Evolutionary conservation across 2,329 filamentous ascomycete species (phyloP).

Genomic region (Venturia oleaginea): DNA sequence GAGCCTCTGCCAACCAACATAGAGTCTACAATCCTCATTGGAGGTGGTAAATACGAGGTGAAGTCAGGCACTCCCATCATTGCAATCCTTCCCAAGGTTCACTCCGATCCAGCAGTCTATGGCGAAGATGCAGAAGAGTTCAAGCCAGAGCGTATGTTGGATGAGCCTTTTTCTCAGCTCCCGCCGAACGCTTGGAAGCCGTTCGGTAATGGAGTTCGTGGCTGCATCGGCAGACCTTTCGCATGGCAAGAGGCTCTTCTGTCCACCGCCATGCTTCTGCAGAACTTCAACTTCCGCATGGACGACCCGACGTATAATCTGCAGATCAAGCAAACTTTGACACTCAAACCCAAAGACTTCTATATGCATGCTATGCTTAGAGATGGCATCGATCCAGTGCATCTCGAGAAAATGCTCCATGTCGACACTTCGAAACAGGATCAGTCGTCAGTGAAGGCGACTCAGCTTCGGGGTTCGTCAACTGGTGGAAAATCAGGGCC

Average conservation of each 20-base stretch:
- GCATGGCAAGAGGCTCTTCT: slow-evolving; percentile 47
- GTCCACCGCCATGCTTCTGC: slow-evolving; percentile 34
- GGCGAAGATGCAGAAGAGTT: slow-evolving; percentile 38
- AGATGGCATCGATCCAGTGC: slow-evolving; percentile 24
- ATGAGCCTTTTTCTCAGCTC: slow-evolving; percentile 31
- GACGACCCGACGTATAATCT: slow-evolving; percentile 36
- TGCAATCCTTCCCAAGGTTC: slow-evolving; percentile 26
- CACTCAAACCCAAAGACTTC: slow-evolving; percentile 36
- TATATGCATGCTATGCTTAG: slow-evolving; percentile 29
- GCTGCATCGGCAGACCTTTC: slow-evolving; percentile 46
- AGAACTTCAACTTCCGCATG: slow-evolving; percentile 36
- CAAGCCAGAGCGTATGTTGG: slow-evolving; percentile 39
- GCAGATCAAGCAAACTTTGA: slow-evolving; percentile 35
- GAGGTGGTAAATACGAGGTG: slow-evolving; percentile 32
- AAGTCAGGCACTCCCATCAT: slow-evolving; percentile 23
- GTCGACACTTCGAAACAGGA: not conserved
- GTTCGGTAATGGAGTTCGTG: slow-evolving; percentile 45
- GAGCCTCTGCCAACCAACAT: slow-evolving; percentile 18
- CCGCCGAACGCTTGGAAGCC: slow-evolving; percentile 41
- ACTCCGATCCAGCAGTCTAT: slow-evolving; percentile 32
- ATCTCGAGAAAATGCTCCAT: slow-evolving; percentile 9
- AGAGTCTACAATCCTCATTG: slow-evolving; percentile 16
- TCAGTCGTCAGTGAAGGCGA: not conserved
- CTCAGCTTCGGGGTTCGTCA: not conserved
- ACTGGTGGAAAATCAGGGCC: not conserved